phyloP scores from a whole-genome alignment of 169 alveolate genomes.

The Ichthyophthirius multifiliis region DNA sequence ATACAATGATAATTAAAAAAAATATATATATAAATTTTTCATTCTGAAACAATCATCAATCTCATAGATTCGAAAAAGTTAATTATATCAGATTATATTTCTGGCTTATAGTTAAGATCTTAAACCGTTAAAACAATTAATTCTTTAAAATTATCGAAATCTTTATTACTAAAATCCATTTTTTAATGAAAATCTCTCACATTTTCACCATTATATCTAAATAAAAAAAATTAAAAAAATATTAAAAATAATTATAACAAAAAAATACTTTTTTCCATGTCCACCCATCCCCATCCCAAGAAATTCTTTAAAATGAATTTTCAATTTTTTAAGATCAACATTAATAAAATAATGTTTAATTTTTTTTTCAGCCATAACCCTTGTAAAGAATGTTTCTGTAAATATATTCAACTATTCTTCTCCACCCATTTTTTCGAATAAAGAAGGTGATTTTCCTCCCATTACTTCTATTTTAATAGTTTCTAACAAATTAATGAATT shows the following conservation, averaged over 20 bases:
- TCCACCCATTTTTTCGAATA: constrained; percentile 1
- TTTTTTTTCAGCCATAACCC: neutral
- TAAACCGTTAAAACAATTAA: neutral
- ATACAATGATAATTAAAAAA: too few species aligned
- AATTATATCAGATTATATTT: neutral
- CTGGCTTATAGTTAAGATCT: neutral
- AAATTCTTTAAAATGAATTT: neutral
- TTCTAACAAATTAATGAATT: neutral
- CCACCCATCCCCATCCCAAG: neutral
- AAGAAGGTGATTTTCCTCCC: neutral
- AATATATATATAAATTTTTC: too few species aligned
- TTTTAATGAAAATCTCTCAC: neutral
- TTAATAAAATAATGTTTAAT: neutral
- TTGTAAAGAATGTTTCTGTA: neutral
- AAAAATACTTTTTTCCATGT: neutral
- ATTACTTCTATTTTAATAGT: neutral
- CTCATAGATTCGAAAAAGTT: neutral
- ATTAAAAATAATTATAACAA: neutral
- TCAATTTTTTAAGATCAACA: neutral
- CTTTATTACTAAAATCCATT: neutral
- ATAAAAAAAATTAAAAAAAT: neutral
- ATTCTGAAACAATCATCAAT: neutral
- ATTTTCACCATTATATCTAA: neutral
- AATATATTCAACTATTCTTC: neutral
- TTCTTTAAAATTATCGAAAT: neutral